Evolutionary conservation across 805 yeast genomes (phyloP).

Genomic region (Hanseniaspora vineae): DNA sequence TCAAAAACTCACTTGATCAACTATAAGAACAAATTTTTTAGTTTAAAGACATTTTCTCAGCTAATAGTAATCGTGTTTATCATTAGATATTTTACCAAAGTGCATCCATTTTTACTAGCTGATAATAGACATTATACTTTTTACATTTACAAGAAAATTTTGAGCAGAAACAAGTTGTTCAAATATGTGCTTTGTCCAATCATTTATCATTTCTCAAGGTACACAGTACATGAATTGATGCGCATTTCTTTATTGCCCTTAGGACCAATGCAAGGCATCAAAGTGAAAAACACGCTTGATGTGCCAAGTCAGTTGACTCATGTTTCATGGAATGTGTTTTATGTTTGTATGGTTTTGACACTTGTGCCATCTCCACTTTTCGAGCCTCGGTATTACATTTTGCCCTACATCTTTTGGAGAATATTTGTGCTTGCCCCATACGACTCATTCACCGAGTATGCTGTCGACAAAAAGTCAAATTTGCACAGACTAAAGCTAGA

Average conservation of each 20-base stretch:
- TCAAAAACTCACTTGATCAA: conserved; percentile 27
- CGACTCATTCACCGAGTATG: conserved; percentile 15
- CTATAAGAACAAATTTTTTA: conserved; percentile 25
- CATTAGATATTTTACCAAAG: conserved; percentile 50
- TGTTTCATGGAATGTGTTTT: conserved; percentile 36
- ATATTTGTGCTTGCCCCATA: conserved; percentile 34
- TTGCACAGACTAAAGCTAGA: conserved; percentile 36
- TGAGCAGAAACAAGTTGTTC: conserved; percentile 31
- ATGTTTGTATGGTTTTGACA: conserved; percentile 42
- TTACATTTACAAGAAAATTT: conserved; percentile 61
- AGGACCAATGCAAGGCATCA: conserved; percentile 24
- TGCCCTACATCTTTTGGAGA: conserved; percentile 72
- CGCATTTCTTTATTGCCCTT: conserved; percentile 26
- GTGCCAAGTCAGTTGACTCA: conserved; percentile 31
- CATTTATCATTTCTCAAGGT: conserved; percentile 49
- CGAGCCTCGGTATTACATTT: conserved; percentile 85
- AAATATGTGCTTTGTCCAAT: conserved; percentile 45
- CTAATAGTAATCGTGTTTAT: conserved; percentile 29
- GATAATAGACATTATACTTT: conserved; percentile 93
- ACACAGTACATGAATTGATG: conserved; percentile 25
- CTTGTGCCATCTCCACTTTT: conserved; percentile 83
- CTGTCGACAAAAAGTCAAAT: conserved; percentile 10
- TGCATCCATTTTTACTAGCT: conserved; percentile 84
- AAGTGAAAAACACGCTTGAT: conserved; percentile 23
- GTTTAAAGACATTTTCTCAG: conserved; percentile 18